Evolutionary conservation across 1,284 basidiomycete species (phyloP), one percentile per base, ranked within the genome.

Genomic region (Ganoderma lingzhi): DNA sequence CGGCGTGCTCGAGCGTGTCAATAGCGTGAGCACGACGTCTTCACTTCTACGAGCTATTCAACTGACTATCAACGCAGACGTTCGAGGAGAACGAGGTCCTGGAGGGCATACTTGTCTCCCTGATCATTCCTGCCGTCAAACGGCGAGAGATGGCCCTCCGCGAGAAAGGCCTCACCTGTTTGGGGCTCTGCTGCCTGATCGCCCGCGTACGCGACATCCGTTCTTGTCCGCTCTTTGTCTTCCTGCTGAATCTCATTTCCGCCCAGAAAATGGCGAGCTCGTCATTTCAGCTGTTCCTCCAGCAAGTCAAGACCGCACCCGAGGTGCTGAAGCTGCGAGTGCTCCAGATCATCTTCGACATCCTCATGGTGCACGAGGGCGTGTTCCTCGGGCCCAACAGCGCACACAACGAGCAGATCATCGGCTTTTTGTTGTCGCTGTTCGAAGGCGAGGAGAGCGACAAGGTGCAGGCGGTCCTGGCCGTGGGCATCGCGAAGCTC

Each of bases 51-150:
- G 15, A 66, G 42, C 15, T 4, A 12, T 30, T 23, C 62, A 68
- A 42, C 70, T 72, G n/a, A 65, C 51, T 14, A 61, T 48, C 62
- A 41, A 60, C 44, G 41, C 76, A 95, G 93, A 93, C 90, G 1
- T 91, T 99, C 70, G 95, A 97, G 78, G 96, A 98, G 75, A 97
- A 99, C 80, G 95, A 95, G 1, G 96, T 95, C 0, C 84, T 99
- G 60, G 93, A 97, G 77, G 97, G 97, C 42, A 88, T 99, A 45
- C 84, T 99, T 2, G 89, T 91, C 2, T 96, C 98, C 76, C 84
- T 99, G 32, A 96, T 99, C 74, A 89, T 98, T 41, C 97, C 97
- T 0, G 90, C 95, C 1, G 94, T 99, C 42, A 91, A 92, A 76
- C 89, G 94, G 71, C 97, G 96, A 80, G 94, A 97, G 71, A 85